These are phyloP conservation scores for Achaetomium macrosporum DNA, from an alignment of 2,329 filamentous ascomycete species.

Conservation along the genomic window DNA sequence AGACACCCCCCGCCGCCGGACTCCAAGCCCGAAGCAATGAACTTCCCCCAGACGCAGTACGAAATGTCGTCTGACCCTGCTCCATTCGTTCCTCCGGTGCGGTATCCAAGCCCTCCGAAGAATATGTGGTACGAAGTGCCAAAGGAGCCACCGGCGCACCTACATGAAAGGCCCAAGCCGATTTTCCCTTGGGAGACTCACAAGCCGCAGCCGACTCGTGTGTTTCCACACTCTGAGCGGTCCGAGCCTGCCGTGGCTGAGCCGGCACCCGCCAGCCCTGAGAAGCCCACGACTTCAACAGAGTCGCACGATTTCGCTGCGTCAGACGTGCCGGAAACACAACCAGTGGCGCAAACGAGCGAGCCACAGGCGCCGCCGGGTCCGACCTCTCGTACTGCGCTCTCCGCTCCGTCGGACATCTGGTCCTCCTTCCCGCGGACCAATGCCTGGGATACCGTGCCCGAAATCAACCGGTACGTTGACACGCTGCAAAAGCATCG, in stretches of 20 bases:
- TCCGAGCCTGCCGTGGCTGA: constrained; percentile 26
- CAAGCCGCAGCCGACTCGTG: constrained; percentile 56
- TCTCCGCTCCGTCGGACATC: constrained; percentile 46
- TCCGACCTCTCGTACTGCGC: constrained; percentile 45
- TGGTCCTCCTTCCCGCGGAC: constrained; percentile 69
- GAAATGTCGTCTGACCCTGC: constrained; percentile 71
- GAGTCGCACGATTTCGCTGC: constrained; percentile 17
- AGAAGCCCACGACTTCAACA: constrained; percentile 21
- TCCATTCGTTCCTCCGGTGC: constrained; percentile 69
- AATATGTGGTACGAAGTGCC: constrained; percentile 88
- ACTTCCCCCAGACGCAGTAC: constrained; percentile 75
- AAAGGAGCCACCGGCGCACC: constrained; percentile 49
- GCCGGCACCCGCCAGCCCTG: constrained; percentile 24
- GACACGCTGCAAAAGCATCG: constrained; percentile 63
- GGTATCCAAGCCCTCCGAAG: constrained; percentile 76
- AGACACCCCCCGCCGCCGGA: constrained; percentile 59
- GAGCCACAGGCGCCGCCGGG: constrained; percentile 36
- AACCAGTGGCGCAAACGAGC: constrained; percentile 34
- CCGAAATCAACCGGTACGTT: constrained; percentile 83
- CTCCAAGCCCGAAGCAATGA: constrained; percentile 77
- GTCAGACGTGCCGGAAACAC: constrained; percentile 32
- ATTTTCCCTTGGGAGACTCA: constrained; percentile 90
- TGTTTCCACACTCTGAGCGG: constrained; percentile 54
- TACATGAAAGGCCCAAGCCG: constrained; percentile 52
- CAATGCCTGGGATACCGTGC: constrained; percentile 92